Percentiles rank a stretch among this genome's conserved stretches.
Conservation (phyloP, 106 monocot genomes). For the Dactylorhiza incarnata region DNA sequence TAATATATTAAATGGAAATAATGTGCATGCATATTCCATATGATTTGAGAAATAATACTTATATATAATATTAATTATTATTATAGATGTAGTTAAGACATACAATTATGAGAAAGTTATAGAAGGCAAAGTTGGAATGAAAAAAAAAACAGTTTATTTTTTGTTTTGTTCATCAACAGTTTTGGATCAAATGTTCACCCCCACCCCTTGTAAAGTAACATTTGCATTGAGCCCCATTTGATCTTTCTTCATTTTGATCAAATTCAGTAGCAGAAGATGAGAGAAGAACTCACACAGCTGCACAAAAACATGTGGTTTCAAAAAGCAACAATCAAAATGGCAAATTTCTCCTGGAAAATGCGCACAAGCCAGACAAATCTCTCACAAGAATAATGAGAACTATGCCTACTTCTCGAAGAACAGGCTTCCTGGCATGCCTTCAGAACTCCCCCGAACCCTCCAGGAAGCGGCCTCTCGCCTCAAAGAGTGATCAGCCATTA, state of each 20-base stretch:
- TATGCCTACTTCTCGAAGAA: conserved; percentile 26
- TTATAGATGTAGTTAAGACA: too few species aligned
- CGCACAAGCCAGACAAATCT: not conserved
- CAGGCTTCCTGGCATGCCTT: conserved; percentile 17
- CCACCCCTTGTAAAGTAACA: not conserved
- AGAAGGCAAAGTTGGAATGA: too few species aligned
- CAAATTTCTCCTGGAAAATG: not conserved
- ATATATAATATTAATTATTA: too few species aligned
- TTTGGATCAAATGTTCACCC: too few species aligned
- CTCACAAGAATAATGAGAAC: conserved; percentile 12
- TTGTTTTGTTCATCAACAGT: too few species aligned
- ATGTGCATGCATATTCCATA: too few species aligned
- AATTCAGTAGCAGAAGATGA: conserved; percentile 22
- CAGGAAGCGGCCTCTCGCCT: not conserved
- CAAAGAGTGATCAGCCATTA: conserved; percentile 1
- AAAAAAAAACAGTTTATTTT: too few species aligned
- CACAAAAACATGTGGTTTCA: not conserved
- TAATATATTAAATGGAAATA: too few species aligned
- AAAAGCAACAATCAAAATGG: not conserved
- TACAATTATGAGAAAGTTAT: too few species aligned
- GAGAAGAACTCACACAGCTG: conserved; percentile 4
- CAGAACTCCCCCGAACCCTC: not conserved
- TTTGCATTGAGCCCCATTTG: not conserved
- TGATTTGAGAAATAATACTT: too few species aligned
- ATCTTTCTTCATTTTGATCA: not conserved